Percentiles rank a stretch among this genome's conserved stretches.
Conservation (phyloP, 805 yeast species). For the Vanderwaltozyma tropicalis region DNA sequence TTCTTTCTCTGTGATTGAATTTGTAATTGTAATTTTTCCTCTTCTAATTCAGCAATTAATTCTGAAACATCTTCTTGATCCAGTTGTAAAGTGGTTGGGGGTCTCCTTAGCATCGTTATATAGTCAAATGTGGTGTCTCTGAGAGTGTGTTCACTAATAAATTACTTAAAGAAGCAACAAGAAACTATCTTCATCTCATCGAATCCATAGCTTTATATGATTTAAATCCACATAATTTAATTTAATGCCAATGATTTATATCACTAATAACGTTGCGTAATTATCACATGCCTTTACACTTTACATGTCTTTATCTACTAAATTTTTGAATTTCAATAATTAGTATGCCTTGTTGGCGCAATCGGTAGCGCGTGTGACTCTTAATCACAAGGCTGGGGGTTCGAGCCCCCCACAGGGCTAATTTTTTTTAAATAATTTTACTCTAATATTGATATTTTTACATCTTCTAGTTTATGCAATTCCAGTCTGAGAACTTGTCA, state of each 20-base stretch:
- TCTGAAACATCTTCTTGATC: conserved; percentile 54
- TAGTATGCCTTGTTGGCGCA: conserved; percentile 25
- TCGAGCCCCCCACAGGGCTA: conserved; percentile 22
- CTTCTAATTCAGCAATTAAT: conserved; percentile 20
- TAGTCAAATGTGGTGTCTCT: background rate
- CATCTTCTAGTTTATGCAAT: too few relatives aligned
- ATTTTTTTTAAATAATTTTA: too few relatives aligned
- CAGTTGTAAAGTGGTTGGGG: conserved; percentile 55
- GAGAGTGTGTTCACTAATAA: background rate
- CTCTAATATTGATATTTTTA: background rate
- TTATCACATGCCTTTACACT: too few relatives aligned
- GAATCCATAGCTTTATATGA: too few relatives aligned
- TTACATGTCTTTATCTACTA: too few relatives aligned
- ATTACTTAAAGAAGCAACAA: too few relatives aligned
- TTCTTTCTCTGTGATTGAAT: conserved; percentile 18
- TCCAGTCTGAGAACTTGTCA: too few relatives aligned
- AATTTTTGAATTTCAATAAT: too few relatives aligned
- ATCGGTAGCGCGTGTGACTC: conserved; percentile 17
- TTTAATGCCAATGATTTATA: too few relatives aligned
- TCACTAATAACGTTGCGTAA: too few relatives aligned
- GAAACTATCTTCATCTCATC: too few relatives aligned
- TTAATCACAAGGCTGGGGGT: conserved; percentile 16
- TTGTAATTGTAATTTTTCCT: conserved; percentile 15
- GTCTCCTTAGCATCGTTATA: conserved; percentile 51
- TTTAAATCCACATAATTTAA: too few relatives aligned